A percentile compares a stretch with the other conserved stretches of the same genome.
phyloP scores from a whole-genome alignment of 1,139 yeast species.

The Blastobotrys aristatus region DNA sequence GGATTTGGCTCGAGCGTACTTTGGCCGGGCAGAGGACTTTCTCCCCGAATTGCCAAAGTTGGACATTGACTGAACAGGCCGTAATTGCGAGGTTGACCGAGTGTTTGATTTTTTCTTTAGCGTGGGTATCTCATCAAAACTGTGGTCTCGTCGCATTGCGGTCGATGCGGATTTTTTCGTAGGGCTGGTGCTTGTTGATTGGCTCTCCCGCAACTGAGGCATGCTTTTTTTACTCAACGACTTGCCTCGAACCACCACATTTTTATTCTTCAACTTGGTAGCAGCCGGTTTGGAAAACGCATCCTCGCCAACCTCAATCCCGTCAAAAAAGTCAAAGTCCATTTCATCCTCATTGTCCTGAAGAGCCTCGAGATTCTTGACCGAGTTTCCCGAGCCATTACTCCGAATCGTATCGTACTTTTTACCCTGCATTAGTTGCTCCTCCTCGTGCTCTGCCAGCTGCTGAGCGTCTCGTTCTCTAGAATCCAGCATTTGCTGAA shows the following conservation, averaged over 20 bases:
- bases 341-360: conserved; percentile 24
- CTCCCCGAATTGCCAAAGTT: conserved; percentile 7
- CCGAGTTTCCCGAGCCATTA: conserved; percentile 19
- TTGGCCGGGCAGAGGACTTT: conserved; percentile 10
- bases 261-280: conserved; percentile 20
- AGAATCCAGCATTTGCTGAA: conserved; percentile 15
- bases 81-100: conserved; percentile 10
- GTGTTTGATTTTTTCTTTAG: conserved; percentile 2
- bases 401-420: conserved; percentile 22
- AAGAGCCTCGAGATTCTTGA: conserved; percentile 10
- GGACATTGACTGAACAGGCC: conserved; percentile 25
- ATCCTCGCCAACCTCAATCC: conserved; percentile 15
- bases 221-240: conserved; percentile 15
- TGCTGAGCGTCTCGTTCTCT: conserved; percentile 15
- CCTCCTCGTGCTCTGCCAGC: conserved; percentile 20
- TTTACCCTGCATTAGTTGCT: conserved; percentile 16
- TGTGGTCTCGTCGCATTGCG: background rate
- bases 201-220: conserved; percentile 14
- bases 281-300: too few relatives aligned
- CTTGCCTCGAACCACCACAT: conserved; percentile 18
- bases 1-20: conserved; percentile 19
- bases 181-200: background rate
- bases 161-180: background rate
- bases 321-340: conserved; percentile 18
- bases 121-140: too few relatives aligned